Evolutionary conservation across 306 rosid genomes (phyloP).

Genomic region (Lathyrus aphaca): DNA sequence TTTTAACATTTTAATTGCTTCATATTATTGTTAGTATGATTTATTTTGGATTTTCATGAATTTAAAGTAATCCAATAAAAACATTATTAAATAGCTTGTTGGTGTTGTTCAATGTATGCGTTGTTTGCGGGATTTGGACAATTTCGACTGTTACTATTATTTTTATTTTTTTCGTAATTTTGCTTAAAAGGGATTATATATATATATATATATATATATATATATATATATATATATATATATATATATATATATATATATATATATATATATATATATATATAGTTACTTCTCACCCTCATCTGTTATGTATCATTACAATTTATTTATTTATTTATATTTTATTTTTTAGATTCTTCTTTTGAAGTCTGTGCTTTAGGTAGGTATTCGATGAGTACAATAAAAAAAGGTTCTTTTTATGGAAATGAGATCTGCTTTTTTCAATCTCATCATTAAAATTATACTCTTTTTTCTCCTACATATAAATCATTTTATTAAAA

Average conservation of each 20-base stretch:
- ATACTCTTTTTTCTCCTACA: no score
- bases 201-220: no score
- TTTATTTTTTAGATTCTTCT: slow-evolving; percentile 60
- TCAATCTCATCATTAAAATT: slow-evolving; percentile 54
- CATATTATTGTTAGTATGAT: slow-evolving; percentile 23
- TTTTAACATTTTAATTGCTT: slow-evolving; percentile 43
- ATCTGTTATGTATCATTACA: slow-evolving; percentile 81
- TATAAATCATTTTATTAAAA: no score
- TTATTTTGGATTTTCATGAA: slow-evolving; percentile 36
- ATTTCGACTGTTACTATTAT: slow-evolving; percentile 34
- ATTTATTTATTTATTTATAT: not conserved
- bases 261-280: not conserved
- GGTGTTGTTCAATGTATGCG: slow-evolving; percentile 27
- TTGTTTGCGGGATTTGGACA: slow-evolving; percentile 30
- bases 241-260: no score
- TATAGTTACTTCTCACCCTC: slow-evolving; percentile 63
- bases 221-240: no score
- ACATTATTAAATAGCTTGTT: slow-evolving; percentile 35
- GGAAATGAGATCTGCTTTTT: slow-evolving; percentile 88
- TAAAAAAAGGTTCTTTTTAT: slow-evolving; percentile 75
- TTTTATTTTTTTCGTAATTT: slow-evolving; percentile 42
- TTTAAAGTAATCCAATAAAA: slow-evolving; percentile 36
- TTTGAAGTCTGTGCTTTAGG: slow-evolving; percentile 87
- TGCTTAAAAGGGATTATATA: slow-evolving; percentile 50
- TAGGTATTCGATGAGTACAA: slow-evolving; percentile 79